Percentiles rank a stretch among this genome's conserved stretches.
These are phyloP conservation scores for Capronia coronata DNA, from an alignment of 2,329 filamentous ascomycete species.

Conservation along the genomic window DNA sequence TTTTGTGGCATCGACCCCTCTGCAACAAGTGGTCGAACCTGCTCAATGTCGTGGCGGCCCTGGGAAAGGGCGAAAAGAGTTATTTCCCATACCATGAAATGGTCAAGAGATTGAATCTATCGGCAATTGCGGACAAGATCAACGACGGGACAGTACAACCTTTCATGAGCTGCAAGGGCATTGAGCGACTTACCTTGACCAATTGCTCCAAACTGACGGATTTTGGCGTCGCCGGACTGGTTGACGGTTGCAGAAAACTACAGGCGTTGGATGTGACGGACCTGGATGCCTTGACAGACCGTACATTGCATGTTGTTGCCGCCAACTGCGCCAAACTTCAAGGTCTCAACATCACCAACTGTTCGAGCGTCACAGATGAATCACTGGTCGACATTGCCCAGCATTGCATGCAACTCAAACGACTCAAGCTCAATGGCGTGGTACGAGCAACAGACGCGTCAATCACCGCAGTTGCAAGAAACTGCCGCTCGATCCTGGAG, in stretches of 20 bases:
- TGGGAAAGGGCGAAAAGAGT: slow-evolving; percentile 55
- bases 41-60: slow-evolving; percentile 68
- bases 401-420: slow-evolving; percentile 78
- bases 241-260: slow-evolving; percentile 71
- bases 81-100: slow-evolving; percentile 87
- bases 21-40: slow-evolving; percentile 84
- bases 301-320: slow-evolving; percentile 70
- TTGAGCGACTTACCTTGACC: slow-evolving; percentile 88
- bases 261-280: slow-evolving; percentile 87
- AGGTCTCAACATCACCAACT: slow-evolving; percentile 86
- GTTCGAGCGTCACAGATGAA: slow-evolving; percentile 75
- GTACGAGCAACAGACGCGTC: slow-evolving; percentile 74
- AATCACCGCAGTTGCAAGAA: slow-evolving; percentile 74
- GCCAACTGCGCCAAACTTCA: slow-evolving; percentile 78
- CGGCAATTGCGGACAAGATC: slow-evolving; percentile 65
- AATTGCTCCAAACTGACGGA: slow-evolving; percentile 83
- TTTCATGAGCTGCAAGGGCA: slow-evolving; percentile 75
- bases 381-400: slow-evolving; percentile 74
- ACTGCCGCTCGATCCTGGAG: slow-evolving; percentile 90
- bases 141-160: slow-evolving; percentile 85
- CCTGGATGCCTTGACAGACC: slow-evolving; percentile 71
- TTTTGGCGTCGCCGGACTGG: slow-evolving; percentile 68
- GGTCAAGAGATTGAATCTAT: slow-evolving; percentile 86
- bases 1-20: slow-evolving; percentile 88
- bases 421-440: slow-evolving; percentile 94